Conservation (phyloP, 768 basidiomycete species). For the Rhodotorula kratochvilovae region DNA sequence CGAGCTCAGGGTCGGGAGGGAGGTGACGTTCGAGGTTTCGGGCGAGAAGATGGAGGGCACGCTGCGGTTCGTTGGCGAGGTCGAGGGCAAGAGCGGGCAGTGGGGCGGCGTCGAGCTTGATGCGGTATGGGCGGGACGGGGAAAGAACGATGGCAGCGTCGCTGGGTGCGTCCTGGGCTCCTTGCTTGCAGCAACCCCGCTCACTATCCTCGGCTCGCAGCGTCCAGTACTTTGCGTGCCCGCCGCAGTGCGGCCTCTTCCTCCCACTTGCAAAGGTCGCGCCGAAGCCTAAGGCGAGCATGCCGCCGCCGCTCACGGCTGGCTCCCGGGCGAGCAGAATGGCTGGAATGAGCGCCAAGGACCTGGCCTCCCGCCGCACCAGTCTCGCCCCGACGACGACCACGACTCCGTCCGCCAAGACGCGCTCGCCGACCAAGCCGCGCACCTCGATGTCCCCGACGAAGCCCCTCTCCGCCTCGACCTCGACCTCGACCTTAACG, state of each 20-base stretch:
- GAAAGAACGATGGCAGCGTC: conserved; percentile 91
- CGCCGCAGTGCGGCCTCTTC: conserved; percentile 84
- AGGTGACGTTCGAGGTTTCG: conserved; percentile 77
- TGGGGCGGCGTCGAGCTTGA: conserved; percentile 92
- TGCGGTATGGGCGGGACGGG: conserved; percentile 79
- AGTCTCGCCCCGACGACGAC: neutral
- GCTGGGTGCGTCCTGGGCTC: conserved; percentile 62
- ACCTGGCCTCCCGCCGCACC: conserved; percentile 54
- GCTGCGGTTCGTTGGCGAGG: conserved; percentile 73
- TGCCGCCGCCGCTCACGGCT: conserved; percentile 58
- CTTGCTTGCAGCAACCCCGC: neutral
- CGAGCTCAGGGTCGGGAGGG: conserved; percentile 62
- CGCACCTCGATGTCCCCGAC: conserved; percentile 16
- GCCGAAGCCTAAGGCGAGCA: conserved; percentile 59
- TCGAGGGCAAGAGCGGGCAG: conserved; percentile 78
- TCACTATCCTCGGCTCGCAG: conserved; percentile 49
- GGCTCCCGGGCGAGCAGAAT: conserved; percentile 83
- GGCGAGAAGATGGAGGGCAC: conserved; percentile 70
- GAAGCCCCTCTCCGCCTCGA: conserved; percentile 5
- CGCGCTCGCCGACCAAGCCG: conserved; percentile 13
- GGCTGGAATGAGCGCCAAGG: conserved; percentile 75
- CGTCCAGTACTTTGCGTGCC: conserved; percentile 76
- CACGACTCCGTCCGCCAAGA: neutral
- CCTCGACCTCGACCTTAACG: neutral
- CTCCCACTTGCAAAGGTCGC: conserved; percentile 78